A percentile compares a stretch with the other conserved stretches of the same genome.
These are phyloP conservation scores for Fusarium setosum DNA, from an alignment of 2,329 filamentous ascomycete genomes.

Conservation along the genomic window DNA sequence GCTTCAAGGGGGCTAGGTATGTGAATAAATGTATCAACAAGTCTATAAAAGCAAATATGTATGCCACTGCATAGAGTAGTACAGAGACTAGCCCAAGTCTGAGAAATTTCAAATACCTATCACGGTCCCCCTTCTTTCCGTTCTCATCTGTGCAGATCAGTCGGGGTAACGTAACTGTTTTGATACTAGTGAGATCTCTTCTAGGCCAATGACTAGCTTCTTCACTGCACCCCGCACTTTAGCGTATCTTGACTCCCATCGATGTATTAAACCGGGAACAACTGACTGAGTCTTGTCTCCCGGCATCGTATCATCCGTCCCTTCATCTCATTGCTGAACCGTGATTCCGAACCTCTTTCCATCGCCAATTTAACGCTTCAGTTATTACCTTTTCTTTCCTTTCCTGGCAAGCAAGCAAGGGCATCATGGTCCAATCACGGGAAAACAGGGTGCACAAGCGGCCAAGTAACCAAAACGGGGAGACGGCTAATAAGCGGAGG, in stretches of 20 bases:
- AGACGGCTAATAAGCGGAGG: conserved; percentile 11
- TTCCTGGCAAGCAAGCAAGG: too few relatives aligned
- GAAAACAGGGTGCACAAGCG: background rate
- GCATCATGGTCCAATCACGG: background rate
- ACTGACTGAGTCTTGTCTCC: background rate
- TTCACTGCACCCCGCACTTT: background rate
- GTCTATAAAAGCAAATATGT: too few relatives aligned
- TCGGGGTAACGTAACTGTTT: too few relatives aligned
- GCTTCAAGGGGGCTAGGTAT: too few relatives aligned
- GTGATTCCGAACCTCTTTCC: background rate
- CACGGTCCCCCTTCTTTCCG: too few relatives aligned
- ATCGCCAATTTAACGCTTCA: background rate
- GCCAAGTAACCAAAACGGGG: background rate
- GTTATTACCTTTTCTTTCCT: background rate
- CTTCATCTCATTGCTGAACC: background rate
- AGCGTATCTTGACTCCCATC: background rate
- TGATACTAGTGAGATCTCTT: too few relatives aligned
- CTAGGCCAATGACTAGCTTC: too few relatives aligned
- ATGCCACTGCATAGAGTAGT: too few relatives aligned
- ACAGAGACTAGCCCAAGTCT: too few relatives aligned
- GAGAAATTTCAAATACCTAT: too few relatives aligned
- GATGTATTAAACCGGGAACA: background rate
- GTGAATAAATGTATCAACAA: too few relatives aligned
- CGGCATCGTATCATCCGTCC: background rate
- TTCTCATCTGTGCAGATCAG: too few relatives aligned